These are phyloP conservation scores for Colletotrichum sojae DNA, from an alignment of 2,329 filamentous ascomycete species.

Conservation along the genomic window DNA sequence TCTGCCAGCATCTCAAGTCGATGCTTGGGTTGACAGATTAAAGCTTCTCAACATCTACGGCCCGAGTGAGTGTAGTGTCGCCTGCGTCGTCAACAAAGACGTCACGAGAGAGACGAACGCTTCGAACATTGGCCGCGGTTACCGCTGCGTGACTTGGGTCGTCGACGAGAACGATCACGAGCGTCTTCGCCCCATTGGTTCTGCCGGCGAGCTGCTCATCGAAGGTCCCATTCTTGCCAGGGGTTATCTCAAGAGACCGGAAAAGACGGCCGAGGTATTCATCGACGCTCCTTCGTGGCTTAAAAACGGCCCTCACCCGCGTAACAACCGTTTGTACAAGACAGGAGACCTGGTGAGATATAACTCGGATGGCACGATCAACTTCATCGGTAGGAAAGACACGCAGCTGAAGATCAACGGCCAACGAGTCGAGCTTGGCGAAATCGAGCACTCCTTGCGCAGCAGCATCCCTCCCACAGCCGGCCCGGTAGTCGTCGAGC, in stretches of 20 bases:
- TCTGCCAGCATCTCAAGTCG: slow-evolving; percentile 35
- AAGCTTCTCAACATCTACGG: slow-evolving; percentile 26
- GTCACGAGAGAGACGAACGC: slow-evolving; percentile 12
- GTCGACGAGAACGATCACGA: slow-evolving; percentile 41
- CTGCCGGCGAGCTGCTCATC: slow-evolving; percentile 44
- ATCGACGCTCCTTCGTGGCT: slow-evolving; percentile 43
- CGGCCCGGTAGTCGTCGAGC: slow-evolving; percentile 4
- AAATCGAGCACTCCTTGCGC: slow-evolving; percentile 53
- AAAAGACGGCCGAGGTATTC: slow-evolving; percentile 15
- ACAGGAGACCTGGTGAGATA: slow-evolving; percentile 46
- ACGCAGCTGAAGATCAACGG: slow-evolving; percentile 51
- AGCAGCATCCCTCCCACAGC: slow-evolving; percentile 21
- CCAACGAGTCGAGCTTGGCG: slow-evolving; percentile 50
- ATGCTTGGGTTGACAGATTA: slow-evolving; percentile 33
- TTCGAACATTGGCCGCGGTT: slow-evolving; percentile 43
- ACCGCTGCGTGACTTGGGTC: slow-evolving; percentile 43
- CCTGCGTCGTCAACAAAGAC: slow-evolving; percentile 24
- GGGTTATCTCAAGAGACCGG: slow-evolving; percentile 11
- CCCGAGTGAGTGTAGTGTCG: slow-evolving; percentile 18
- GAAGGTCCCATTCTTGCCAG: slow-evolving; percentile 34
- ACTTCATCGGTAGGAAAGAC: slow-evolving; percentile 47
- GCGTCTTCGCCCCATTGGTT: slow-evolving; percentile 42
- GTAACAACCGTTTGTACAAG: slow-evolving; percentile 40
- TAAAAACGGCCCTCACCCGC: slow-evolving; percentile 41
- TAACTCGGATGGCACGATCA: slow-evolving; percentile 44